Percentiles rank a stretch among this genome's conserved stretches.
These are phyloP conservation scores for Aspergillus quadricinctus DNA, from an alignment of 2,329 filamentous ascomycete species.

Conservation along the genomic window DNA sequence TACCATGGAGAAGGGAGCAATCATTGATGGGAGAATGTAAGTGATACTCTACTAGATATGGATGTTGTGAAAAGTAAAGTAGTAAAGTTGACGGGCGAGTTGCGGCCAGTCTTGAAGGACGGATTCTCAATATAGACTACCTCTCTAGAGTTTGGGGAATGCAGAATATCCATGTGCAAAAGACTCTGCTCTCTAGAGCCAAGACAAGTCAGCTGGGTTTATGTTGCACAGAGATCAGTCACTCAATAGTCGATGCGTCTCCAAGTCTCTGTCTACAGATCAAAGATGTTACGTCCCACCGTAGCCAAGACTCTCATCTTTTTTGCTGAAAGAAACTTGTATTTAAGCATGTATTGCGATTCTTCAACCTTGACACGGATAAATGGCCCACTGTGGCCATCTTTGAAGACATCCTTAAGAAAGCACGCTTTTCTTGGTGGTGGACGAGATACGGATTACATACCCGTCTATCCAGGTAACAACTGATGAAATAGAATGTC, in stretches of 20 bases:
- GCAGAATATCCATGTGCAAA: background rate
- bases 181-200: background rate
- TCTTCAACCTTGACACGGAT: background rate
- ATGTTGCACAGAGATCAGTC: background rate
- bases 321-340: background rate
- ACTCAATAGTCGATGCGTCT: background rate
- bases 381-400: background rate
- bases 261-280: background rate
- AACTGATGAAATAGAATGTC: background rate
- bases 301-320: background rate
- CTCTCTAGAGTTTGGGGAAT: background rate
- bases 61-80: background rate
- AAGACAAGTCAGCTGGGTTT: background rate
- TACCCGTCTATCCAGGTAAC: background rate
- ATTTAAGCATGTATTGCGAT: background rate
- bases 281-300: background rate
- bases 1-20: background rate
- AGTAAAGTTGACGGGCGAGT: background rate
- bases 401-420: background rate
- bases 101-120: background rate
- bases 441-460: background rate
- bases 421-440: background rate
- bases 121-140: background rate
- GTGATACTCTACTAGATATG: background rate
- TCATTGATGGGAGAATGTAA: background rate